Base-by-base conservation (phyloP, 179 eudicot species). In the Amaranthus tricolor region DNA sequence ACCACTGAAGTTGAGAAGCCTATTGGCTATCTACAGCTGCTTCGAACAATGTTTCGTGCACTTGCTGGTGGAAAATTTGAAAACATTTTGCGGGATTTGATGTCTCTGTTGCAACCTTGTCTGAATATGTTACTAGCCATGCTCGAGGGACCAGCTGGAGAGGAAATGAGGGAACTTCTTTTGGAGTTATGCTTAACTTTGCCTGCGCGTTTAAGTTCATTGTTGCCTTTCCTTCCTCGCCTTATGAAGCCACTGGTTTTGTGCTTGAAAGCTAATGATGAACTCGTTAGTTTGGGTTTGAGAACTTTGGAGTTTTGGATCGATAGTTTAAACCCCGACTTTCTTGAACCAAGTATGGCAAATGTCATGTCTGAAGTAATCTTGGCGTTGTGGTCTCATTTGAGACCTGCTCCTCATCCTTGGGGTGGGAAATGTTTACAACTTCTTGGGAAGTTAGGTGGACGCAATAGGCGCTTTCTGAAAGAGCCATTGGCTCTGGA, bases 331-430 rank as follows among this genome's bases (percentile, higher is more conserved):
- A 95, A 95, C 84, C 99, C 99, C 75, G 99, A 93, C 75, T 95
- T 95, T 73, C 86, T 95, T 71, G 99, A 95, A 85, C 99, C 98
- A 81, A 95, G 98, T 78, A 93, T 95, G 99, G 99, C 99, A 44
- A 93, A 87, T 86, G 97, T 93, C 51, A 93, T 95, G 93, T 93
- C 99, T 64, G 99, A 95, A 79, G 96, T 95, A 53, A 91, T 91
- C 75, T 84, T 95, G 84, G 99, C 93, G 60, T 79, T 95, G 55
- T 95, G 99, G 99, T 91, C 94, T 79, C 99, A 93, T 88, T 85
- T 95, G 78, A 86, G 89, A 80, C 99, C 99, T 51, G 90, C 91
- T 43, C 98, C 97, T 43, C 93, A 95, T 85, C 90, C 86, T 77
- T 91, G 98, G 94, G 99, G 99, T 63, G 90, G 87, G 51, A 93